These are phyloP conservation scores for Corylus heterophylla DNA, from an alignment of 306 rosid species.

Conservation along the genomic window DNA sequence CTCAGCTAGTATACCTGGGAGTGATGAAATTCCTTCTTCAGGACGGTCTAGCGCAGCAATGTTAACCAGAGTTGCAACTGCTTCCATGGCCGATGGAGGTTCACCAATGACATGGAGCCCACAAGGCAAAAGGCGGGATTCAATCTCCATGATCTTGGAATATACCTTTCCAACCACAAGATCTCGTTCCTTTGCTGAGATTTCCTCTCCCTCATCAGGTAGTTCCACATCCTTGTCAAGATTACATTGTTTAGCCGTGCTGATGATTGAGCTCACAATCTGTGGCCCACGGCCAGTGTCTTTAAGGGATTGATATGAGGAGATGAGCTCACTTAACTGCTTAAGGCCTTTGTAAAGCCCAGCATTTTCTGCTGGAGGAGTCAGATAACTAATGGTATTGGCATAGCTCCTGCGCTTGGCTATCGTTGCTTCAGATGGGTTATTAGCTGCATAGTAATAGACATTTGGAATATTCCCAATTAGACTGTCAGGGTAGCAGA, in stretches of 20 bases:
- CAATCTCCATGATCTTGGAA: conserved; percentile 97
- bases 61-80: conserved; percentile 94
- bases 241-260: conserved; percentile 95
- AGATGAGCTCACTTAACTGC: conserved; percentile 91
- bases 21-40: conserved; percentile 74
- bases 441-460: conserved; percentile 94
- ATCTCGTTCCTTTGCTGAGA: conserved; percentile 85
- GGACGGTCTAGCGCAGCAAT: conserved; percentile 95
- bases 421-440: conserved; percentile 97
- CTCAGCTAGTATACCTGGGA: conserved; percentile 79
- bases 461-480: conserved; percentile 93
- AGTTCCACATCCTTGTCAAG: conserved; percentile 93
- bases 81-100: conserved; percentile 98
- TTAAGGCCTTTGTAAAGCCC: conserved; percentile 99
- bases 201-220: conserved; percentile 80
- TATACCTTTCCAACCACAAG: conserved; percentile 91
- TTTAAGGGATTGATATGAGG: conserved; percentile 93
- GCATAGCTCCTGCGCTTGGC: conserved; percentile 99
- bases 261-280: conserved; percentile 96
- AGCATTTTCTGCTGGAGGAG: conserved; percentile 99
- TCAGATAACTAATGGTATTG: conserved; percentile 93
- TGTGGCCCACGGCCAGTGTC: conserved; percentile 96
- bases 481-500: conserved; percentile 87
- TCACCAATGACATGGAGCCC: conserved; percentile 97
- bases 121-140: conserved; percentile 90